Base-by-base conservation (phyloP, 129 eudicot genomes). In the Saussurea involucrata region DNA sequence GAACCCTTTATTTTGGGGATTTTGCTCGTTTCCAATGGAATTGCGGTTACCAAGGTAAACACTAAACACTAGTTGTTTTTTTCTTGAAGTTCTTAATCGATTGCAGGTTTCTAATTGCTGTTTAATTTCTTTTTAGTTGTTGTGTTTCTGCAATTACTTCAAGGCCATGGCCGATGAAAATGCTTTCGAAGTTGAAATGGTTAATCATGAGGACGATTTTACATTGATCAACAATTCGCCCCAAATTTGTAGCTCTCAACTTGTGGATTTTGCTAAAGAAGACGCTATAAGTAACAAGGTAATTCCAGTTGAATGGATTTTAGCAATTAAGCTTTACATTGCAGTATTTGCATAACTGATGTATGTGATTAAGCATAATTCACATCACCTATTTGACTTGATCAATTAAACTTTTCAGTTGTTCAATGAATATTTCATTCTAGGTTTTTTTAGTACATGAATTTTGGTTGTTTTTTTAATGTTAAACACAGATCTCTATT, bases 271-370 rank as follows among this genome's bases (percentile, higher is more conserved):
- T 5, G 76, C 84, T 28, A 82, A 88, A 69, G 81, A 84, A 75
- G 85, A 84, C 24, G 92, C 92, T 28, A 86, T 76, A 80, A 77
- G 34, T 42, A 80, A 86, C 73, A 83, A 90, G 96, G 96, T 90
- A 75, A 55, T 63, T 24, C 1, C 63, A 6, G 66, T 9, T 6
- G 11, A 24, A 29, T 49, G 24, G 8, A 6, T 18, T 68, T 55
- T 6, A 28, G 44, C 18, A 60, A 60, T 20, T 60, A 20, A 20
- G 27, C 5, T 22, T 60, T 22, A 60, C 12, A 22, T 60, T 22
- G 5, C 11, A 8, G 65, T 22, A 18, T 60, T 60, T 60, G 65
- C 65, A 21, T 60, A 6, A 20, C 3, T 58, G 65, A 20, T 58
- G 1, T 7, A 58, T 58, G 27, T 58, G 25, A 58, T 18, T 58